These are phyloP conservation scores for Alternaria brassicicola DNA, from an alignment of 2,329 filamentous ascomycete genomes.

Conservation along the genomic window DNA sequence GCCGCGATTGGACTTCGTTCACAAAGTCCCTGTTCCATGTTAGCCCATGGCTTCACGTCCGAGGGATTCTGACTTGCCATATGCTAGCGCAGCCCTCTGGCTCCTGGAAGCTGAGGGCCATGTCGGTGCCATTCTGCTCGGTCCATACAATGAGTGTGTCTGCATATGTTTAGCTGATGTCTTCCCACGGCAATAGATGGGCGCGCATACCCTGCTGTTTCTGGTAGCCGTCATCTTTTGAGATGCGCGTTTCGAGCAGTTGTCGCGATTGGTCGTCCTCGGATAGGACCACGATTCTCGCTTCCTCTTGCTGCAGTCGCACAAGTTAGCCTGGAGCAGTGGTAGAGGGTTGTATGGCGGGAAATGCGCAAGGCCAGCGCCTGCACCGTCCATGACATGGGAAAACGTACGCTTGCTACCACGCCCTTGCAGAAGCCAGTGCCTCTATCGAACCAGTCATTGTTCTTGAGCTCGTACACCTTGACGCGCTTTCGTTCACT, in stretches of 20 bases:
- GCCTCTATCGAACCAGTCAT: slow-evolving; percentile 98
- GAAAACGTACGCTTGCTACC: slow-evolving; percentile 69
- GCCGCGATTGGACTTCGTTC: slow-evolving; percentile 78
- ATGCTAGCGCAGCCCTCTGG: slow-evolving; percentile 91
- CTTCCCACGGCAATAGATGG: not conserved
- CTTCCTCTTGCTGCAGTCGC: slow-evolving; percentile 72
- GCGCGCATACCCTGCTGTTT: slow-evolving; percentile 84
- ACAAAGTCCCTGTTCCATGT: slow-evolving; percentile 80
- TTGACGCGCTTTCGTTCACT: slow-evolving; percentile 76
- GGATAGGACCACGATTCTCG: slow-evolving; percentile 87
- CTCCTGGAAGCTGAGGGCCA: slow-evolving; percentile 98
- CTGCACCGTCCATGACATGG: not conserved
- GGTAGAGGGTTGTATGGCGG: slow-evolving; percentile 16
- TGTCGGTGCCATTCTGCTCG: slow-evolving; percentile 86
- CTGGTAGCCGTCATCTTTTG: slow-evolving; percentile 94
- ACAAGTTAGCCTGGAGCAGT: slow-evolving; percentile 47
- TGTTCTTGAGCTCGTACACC: slow-evolving; percentile 97
- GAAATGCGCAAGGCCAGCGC: slow-evolving; percentile 16
- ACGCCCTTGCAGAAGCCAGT: slow-evolving; percentile 92
- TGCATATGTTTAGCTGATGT: slow-evolving; percentile 50
- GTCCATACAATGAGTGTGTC: slow-evolving; percentile 99
- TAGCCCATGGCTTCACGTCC: slow-evolving; percentile 12
- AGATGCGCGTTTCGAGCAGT: slow-evolving; percentile 86
- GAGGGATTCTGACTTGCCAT: slow-evolving; percentile 65
- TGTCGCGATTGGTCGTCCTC: slow-evolving; percentile 87